Evolutionary conservation across 2,329 filamentous ascomycete species (phyloP).

Genomic region (Helminthosporium solani): DNA sequence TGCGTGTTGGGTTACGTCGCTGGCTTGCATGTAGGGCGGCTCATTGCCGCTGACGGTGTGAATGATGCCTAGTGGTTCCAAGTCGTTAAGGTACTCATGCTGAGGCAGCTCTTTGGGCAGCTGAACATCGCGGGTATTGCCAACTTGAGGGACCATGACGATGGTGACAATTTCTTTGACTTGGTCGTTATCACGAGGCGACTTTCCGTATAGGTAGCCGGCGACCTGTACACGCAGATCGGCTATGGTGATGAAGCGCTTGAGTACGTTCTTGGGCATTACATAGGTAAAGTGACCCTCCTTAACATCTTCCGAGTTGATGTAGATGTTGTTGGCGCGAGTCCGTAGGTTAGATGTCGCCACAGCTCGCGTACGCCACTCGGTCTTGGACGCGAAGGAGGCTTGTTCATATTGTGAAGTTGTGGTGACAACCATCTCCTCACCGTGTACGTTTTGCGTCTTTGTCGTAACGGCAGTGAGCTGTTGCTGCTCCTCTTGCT

Average conservation of each 20-base stretch:
- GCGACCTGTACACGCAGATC: slow-evolving; percentile 96
- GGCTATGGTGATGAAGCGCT: slow-evolving; percentile 96
- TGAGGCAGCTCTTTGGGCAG: slow-evolving; percentile 86
- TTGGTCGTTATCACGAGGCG: slow-evolving; percentile 89
- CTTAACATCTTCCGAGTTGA: slow-evolving; percentile 90
- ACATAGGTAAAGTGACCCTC: slow-evolving; percentile 89
- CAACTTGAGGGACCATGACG: slow-evolving; percentile 96
- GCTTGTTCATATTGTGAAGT: slow-evolving; percentile 98
- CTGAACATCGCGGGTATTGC: slow-evolving; percentile 87
- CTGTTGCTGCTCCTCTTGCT: slow-evolving; percentile 94
- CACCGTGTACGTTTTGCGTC: slow-evolving; percentile 94
- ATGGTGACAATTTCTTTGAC: slow-evolving; percentile 97
- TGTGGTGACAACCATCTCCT: slow-evolving; percentile 97
- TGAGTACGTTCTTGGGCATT: slow-evolving; percentile 98
- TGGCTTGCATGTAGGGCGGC: slow-evolving; percentile 91
- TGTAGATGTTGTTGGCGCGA: slow-evolving; percentile 96
- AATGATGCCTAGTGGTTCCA: slow-evolving; percentile 92
- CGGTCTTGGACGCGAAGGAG: slow-evolving; percentile 96
- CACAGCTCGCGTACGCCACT: slow-evolving; percentile 96
- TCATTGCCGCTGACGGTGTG: slow-evolving; percentile 96
- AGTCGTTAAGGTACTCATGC: slow-evolving; percentile 80
- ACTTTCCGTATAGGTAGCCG: slow-evolving; percentile 90
- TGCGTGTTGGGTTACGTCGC: slow-evolving; percentile 92
- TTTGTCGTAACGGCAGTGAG: slow-evolving; percentile 97
- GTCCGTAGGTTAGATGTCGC: slow-evolving; percentile 94